A percentile compares a stretch with the other conserved stretches of the same genome.
Conservation (phyloP, 2,329 filamentous ascomycete species). For the Calonectria leucothoes region DNA sequence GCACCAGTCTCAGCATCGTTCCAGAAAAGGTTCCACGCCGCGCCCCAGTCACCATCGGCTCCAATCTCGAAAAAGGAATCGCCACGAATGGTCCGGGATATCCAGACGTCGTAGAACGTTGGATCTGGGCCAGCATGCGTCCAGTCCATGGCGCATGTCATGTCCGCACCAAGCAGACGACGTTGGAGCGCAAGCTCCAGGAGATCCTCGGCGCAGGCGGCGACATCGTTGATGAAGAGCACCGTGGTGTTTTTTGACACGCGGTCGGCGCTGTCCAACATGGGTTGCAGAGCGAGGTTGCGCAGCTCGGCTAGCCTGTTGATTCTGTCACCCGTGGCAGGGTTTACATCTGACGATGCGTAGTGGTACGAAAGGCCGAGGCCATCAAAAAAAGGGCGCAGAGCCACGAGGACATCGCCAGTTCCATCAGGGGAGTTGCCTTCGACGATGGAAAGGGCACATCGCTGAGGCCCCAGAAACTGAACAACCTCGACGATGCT, state of each 20-base stretch:
- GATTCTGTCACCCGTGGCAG: slow-evolving; percentile 57
- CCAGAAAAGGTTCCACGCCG: slow-evolving; percentile 64
- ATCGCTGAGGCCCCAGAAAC: slow-evolving; percentile 62
- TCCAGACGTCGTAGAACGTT: slow-evolving; percentile 69
- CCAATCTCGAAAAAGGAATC: slow-evolving; percentile 68
- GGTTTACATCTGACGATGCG: slow-evolving; percentile 55
- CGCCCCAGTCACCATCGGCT: slow-evolving; percentile 60
- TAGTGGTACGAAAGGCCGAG: slow-evolving; percentile 57
- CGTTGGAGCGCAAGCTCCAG: slow-evolving; percentile 66
- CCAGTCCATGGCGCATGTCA: slow-evolving; percentile 72
- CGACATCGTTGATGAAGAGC: slow-evolving; percentile 67
- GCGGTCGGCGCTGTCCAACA: slow-evolving; percentile 44
- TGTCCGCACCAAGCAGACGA: slow-evolving; percentile 58
- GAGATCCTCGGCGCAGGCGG: slow-evolving; percentile 65
- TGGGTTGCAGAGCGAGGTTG: slow-evolving; percentile 63
- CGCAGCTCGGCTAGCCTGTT: slow-evolving; percentile 60
- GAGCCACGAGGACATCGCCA: slow-evolving; percentile 57
- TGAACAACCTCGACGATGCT: slow-evolving; percentile 61
- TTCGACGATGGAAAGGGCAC: slow-evolving; percentile 66
- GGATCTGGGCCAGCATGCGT: slow-evolving; percentile 55
- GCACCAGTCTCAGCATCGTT: slow-evolving; percentile 52
- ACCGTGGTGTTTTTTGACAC: slow-evolving; percentile 55
- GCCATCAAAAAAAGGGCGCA: slow-evolving; percentile 53
- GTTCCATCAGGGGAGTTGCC: slow-evolving; percentile 67
- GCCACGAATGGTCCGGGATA: slow-evolving; percentile 63